Conservation (phyloP, 108 stramenopile genomes). For the Skeletonema menzelii region DNA sequence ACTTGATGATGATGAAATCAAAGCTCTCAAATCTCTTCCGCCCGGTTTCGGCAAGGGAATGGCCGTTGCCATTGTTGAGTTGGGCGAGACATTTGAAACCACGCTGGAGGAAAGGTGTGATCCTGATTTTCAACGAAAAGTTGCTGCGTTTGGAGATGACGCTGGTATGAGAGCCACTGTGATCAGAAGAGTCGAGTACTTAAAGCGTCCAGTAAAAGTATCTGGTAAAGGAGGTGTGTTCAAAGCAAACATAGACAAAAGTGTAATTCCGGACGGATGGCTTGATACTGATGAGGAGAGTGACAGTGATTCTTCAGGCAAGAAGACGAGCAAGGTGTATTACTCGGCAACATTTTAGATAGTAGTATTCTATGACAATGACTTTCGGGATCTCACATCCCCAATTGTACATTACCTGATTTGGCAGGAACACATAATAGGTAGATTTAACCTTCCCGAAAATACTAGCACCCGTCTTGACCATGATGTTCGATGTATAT, state of each 20-base stretch:
- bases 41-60: constrained; percentile 61
- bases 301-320: background rate
- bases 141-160: constrained; percentile 65
- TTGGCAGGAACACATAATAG: too few relatives aligned
- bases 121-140: constrained; percentile 63
- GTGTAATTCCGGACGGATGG: constrained; percentile 69
- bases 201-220: constrained; percentile 50
- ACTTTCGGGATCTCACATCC: too few relatives aligned
- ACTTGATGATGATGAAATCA: constrained; percentile 55
- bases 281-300: constrained; percentile 7
- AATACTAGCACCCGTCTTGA: too few relatives aligned
- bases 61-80: constrained; percentile 69
- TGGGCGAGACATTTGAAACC: constrained; percentile 74
- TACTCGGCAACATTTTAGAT: constrained; percentile 33
- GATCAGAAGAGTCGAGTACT: constrained; percentile 64
- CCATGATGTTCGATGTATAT: too few relatives aligned
- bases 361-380: background rate
- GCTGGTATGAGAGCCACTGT: constrained; percentile 69
- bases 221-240: constrained; percentile 63
- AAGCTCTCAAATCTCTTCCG: constrained; percentile 56
- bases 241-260: constrained; percentile 55
- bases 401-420: too few relatives aligned
- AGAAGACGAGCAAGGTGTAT: constrained; percentile 14
- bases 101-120: constrained; percentile 53
- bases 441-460: too few relatives aligned